Base-by-base conservation (phyloP, 1,139 yeast genomes). In the Geotrichum citri-aurantii region DNA sequence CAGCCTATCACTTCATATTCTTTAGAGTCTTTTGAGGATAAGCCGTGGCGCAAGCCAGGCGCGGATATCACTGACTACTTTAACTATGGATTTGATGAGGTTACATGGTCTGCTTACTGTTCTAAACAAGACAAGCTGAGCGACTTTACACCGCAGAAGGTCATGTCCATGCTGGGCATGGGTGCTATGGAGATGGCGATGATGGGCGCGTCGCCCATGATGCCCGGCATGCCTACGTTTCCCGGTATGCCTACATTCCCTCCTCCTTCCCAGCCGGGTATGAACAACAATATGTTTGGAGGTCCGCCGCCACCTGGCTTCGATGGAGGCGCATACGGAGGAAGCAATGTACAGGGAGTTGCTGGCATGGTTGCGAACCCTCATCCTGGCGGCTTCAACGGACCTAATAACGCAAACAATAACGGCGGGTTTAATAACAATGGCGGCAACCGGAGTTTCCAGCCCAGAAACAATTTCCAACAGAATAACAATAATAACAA, bases 31-130 rank as follows among this genome's bases (percentile, higher is more conserved):
- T 76, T 92, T 52, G 91, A 89, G 64, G 95, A 90, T 64, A 95
- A 95, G 74, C 99, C 99, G 2, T 93, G 99, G 99, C 81, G 99
- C 69, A 86, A 88, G 64, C 98, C 98, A 0, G 97, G 97, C 55
- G 96, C 97, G 2, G 97, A 93, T 72, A 77, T 89, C 50, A 83
- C 96, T 2, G 99, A 93, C 72, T 93, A 91, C 71, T 93, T 93
- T 77, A 93, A 93, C 73, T 93, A 86, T 68, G 99, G 99, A 1
- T 93, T 93, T 70, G 96, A 95, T 71, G 99, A 93, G 74, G 82
- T 88, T 64, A 88, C 97, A 17, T 93, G 99, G 99, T 84, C 88
- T 56, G 92, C 95, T 24, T 93, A 93, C 73, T 86, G 96, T 65
- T 80, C 86, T 56, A 90, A 90, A 71, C 97, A 92, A 70, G 97